Base-by-base conservation (phyloP, 129 eudicot species). In the Heracleum sosnowskyi region DNA sequence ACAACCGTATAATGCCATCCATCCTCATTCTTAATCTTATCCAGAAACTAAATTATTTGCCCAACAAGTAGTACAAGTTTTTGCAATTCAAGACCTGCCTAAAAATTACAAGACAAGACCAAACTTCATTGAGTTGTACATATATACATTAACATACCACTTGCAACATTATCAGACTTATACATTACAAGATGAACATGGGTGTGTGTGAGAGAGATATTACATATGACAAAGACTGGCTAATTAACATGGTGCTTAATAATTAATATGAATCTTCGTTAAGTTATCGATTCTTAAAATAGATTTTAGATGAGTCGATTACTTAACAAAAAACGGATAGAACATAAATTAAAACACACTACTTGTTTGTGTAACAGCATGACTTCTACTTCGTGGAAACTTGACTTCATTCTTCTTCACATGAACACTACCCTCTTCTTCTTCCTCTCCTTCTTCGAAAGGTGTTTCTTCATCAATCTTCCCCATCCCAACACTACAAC, bases 311-410 rank as follows among this genome's bases (percentile, higher is more conserved):
- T 44, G 45, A 41, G 11, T 1, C 0, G 11, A 7, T 41, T 8
- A 41, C 45, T 41, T 41, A 2, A 41, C 45, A 2, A 12, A 4
- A 11, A 44, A 42, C 15, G 13, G 51, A 46, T 15, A 47, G 29
- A 28, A 17, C 47, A 31, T 31, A 3, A 31, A 66, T 66, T 35
- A 66, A 13, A 31, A 31, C 57, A 91, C 84, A 49, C 87, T 82
- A 85, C 18, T 74, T 75, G 41, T 89, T 74, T 45, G 26, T 8
- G 64, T 70, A 77, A 66, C 87, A 87, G 81, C 81, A 34, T 79
- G 60, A 40, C 81, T 79, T 35, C 28, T 70, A n/a, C 82, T 79
- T n/a, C 82, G 49, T 8, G 77, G 82, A 49, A 69, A 70, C 69
- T 69, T 47, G 26, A 70, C 31, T n/a, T 47, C 29, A 45, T 45